Conservation (phyloP, 2,329 filamentous ascomycete species). For the Metarhizium guizhouense region DNA sequence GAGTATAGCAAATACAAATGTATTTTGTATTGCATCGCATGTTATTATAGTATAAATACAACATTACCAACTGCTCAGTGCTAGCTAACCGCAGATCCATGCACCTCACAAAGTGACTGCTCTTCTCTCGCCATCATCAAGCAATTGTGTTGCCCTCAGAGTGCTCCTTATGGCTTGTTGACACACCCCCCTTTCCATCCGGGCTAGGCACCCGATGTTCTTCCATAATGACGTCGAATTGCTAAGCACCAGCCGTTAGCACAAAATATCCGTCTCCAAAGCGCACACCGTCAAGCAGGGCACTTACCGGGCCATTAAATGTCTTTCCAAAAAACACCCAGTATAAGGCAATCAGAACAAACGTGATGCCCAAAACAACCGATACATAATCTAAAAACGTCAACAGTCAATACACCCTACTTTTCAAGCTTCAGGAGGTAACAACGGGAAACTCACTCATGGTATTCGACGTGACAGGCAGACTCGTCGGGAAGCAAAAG, state of each 20-base stretch:
- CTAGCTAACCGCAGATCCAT: no score
- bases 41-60: no score
- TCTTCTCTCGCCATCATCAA: no score
- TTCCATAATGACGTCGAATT: not conserved
- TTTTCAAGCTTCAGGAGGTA: not conserved
- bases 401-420: not conserved
- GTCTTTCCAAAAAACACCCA: not conserved
- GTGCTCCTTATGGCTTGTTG: no score
- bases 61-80: no score
- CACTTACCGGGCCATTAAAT: not conserved
- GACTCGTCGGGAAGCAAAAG: slow-evolving; percentile 20
- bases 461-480: slow-evolving; percentile 12
- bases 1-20: no score
- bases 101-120: no score
- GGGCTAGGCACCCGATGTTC: no score
- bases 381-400: slow-evolving; percentile 23
- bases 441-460: slow-evolving; percentile 11
- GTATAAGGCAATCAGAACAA: not conserved
- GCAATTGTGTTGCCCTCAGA: no score
- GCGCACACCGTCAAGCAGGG: no score
- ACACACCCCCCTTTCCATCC: no score
- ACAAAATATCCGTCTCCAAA: not conserved
- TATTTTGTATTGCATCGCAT: no score
- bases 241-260: not conserved
- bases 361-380: slow-evolving; percentile 26